phyloP scores from a whole-genome alignment of 2,329 filamentous ascomycete species.

The Fusarium solani-melongenae region DNA sequence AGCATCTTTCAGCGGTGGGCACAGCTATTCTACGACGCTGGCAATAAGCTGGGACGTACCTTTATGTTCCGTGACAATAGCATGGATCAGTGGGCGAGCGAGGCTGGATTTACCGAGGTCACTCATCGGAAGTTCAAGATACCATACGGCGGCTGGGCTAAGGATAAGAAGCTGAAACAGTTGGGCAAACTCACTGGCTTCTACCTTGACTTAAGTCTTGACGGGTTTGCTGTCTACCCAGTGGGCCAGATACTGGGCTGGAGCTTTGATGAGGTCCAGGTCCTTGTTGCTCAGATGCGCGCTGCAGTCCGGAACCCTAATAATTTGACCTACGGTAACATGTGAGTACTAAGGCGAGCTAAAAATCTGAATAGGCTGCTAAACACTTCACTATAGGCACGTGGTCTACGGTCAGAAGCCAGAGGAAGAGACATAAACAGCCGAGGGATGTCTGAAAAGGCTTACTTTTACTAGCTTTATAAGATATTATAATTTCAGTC shows the following conservation, averaged over 20 bases:
- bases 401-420: no score
- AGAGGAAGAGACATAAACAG: no score
- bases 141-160: neutral
- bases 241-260: slow-evolving; percentile 14
- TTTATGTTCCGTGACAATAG: slow-evolving; percentile 12
- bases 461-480: no score
- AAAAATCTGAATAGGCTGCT: no score
- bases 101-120: neutral
- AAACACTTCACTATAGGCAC: no score
- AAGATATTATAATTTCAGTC: no score
- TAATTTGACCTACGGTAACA: neutral
- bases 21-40: slow-evolving; percentile 19
- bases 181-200: neutral
- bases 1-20: slow-evolving; percentile 3
- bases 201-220: slow-evolving; percentile 18
- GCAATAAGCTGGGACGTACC: slow-evolving; percentile 12
- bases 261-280: slow-evolving; percentile 9
- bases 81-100: slow-evolving; percentile 1
- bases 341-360: neutral
- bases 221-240: slow-evolving; percentile 16
- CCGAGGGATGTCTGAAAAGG: no score
- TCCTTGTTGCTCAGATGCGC: slow-evolving; percentile 15
- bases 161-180: neutral
- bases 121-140: neutral
- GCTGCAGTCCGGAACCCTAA: neutral